Conservation (phyloP, 169 alveolate genomes). For the Plasmodium gaboni region DNA sequence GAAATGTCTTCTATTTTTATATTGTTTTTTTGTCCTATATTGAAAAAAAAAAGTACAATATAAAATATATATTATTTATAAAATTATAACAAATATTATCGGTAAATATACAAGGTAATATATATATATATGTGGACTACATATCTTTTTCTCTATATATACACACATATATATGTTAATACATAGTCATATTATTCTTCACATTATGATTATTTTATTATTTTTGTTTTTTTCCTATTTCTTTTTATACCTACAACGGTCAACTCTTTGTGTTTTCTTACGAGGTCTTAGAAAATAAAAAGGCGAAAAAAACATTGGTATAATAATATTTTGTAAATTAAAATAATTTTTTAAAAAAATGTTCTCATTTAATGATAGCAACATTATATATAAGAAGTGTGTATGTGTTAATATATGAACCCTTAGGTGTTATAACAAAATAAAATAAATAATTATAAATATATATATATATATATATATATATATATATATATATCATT, state of each 20-base stretch:
- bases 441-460: too few species aligned
- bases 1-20: conserved; percentile 72
- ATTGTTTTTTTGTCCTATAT: conserved; percentile 70
- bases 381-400: conserved; percentile 13
- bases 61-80: background rate
- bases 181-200: too few species aligned
- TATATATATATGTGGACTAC: too few species aligned
- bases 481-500: too few species aligned
- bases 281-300: conserved; percentile 63
- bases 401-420: too few species aligned
- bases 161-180: too few species aligned
- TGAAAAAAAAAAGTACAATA: background rate
- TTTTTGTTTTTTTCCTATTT: background rate
- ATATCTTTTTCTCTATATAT: too few species aligned
- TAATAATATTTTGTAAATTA: background rate
- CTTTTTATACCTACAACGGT: conserved; percentile 52
- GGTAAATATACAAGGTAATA: too few species aligned
- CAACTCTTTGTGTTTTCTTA: conserved; percentile 69
- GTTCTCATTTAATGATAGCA: conserved; percentile 19
- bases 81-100: too few species aligned
- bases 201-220: too few species aligned
- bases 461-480: too few species aligned
- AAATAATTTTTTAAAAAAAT: background rate
- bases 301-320: conserved; percentile 38
- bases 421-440: too few species aligned